These are phyloP conservation scores for Rhizophagus clarus DNA, from an alignment of 192 early-diverging fungal species.

Conservation along the genomic window DNA sequence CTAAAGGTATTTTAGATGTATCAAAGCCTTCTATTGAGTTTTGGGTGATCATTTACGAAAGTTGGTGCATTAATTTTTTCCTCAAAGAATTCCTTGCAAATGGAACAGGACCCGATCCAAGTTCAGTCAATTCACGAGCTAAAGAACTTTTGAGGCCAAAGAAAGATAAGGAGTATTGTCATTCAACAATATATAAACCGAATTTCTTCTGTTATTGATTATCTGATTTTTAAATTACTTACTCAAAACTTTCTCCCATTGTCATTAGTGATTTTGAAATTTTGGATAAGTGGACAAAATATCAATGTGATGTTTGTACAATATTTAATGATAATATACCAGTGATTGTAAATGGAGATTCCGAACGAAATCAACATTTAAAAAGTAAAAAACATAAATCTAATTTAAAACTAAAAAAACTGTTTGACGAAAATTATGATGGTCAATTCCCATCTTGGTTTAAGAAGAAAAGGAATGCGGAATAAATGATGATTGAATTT, in stretches of 20 bases:
- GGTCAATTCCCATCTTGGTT: conserved; percentile 29
- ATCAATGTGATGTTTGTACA: conserved; percentile 71
- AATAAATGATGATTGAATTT: too few species aligned
- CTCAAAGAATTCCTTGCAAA: not conserved
- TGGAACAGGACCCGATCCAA: conserved; percentile 26
- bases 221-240: conserved; percentile 31
- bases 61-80: not conserved
- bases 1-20: conserved; percentile 43
- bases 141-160: conserved; percentile 39
- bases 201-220: conserved; percentile 11
- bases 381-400: conserved; percentile 66
- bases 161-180: conserved; percentile 42
- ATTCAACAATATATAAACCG: not conserved
- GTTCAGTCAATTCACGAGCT: conserved; percentile 33
- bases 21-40: not conserved
- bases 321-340: conserved; percentile 33
- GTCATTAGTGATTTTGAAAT: conserved; percentile 32
- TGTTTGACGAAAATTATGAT: conserved; percentile 23
- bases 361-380: conserved; percentile 76
- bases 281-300: conserved; percentile 66
- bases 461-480: not conserved
- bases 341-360: conserved; percentile 69
- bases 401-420: conserved; percentile 43
- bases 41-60: not conserved
- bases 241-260: not conserved